Base-by-base conservation (phyloP, 2,329 filamentous ascomycete genomes). In the Lojkania enalia region DNA sequence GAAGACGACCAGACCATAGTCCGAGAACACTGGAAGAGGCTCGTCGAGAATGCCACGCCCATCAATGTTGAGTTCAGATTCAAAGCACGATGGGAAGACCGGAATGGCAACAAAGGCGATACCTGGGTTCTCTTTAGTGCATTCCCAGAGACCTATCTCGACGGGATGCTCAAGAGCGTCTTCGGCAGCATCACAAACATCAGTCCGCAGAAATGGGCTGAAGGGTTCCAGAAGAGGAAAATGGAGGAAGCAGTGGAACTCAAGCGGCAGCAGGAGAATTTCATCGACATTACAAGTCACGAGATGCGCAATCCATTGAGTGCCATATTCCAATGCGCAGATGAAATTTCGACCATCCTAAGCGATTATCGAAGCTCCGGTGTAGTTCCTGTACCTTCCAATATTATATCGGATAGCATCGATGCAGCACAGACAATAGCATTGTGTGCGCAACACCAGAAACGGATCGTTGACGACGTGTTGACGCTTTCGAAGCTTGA, bases 101-200 rank as follows among this genome's bases (percentile, higher is more conserved):
- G 79, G 19, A 82, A 81, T 48, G 80, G 81, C 20, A 79, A 77
- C 48, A 75, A 76, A 21, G 70, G 71, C 74, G 85, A 88, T 51
- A 89, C 86, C 0, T 91, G 87, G 87, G 86, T 87, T 1, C 69
- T 90, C 20, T 86, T 90, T 76, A 87, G 82, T 43, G 87, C 86
- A 0, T 90, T 86, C 54, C 87, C 87, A 0, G 87, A 91, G 57
- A 85, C 80, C 58, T 78, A 85, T 49, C 71, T 75, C 1, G 72
- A 81, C 20, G 86, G 85, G 3, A 72, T 74, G 20, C 76, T 90
- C 39, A 88, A 88, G 71, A 83, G 84, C 49, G 85, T 90, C 2
- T 90, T 91, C 56, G 87, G 87, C 40, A 87, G 84, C 60, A 85
- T 95, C 39, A 92, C 88, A 0, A 88, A 95, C 60, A 95, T 95